Evolutionary conservation across 2,329 filamentous ascomycete genomes (phyloP), one percentile per base, ranked within the genome.

Genomic region (Ceratocystis papillata): DNA sequence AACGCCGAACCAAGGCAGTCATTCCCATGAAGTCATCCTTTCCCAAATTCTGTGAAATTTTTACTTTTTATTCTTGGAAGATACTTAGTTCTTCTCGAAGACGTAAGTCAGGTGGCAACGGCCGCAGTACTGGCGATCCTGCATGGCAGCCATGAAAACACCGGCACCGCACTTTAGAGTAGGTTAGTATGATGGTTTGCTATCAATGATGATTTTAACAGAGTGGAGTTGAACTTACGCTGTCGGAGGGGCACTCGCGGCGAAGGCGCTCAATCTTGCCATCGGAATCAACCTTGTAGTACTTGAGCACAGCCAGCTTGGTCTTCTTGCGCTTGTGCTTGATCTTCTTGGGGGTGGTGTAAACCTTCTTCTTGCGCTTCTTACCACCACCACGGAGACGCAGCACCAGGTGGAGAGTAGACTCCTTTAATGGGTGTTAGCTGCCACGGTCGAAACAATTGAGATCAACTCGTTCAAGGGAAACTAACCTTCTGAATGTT

Each of bases 271-370:
- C 94, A 76, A 99, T 97, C 88, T 97, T 97, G 81, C 95, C 94
- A 76, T 99, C 94, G 75, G 89, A 90, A 80, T 97, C 94, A 75
- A 99, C 94, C 90, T 99, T 99, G 90, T 99, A 99, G 90, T 99
- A 99, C 88, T 99, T 99, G 80, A 99, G 92, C 74, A 99, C 93
- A 76, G 94, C 94, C 80, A 99, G 84, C 89, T 99, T 99, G 87
- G 89, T 96, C 93, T 99, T 99, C 91, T 97, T 99, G 85, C 91
- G 89, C 92, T 99, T 99, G 88, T 99, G 94, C 94, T 99, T 99
- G 89, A 99, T 99, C 91, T 99, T 99, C 92, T 99, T 99, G 80
- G 94, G 94, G 76, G 94, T 99, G 79, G 90, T 97, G 89, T 99
- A 99, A 74, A 99, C 94, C 92, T 99, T 99, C 91, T 96, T 96